Evolutionary conservation across 345 rosid genomes (phyloP).

Genomic region (Geranium brycei): DNA sequence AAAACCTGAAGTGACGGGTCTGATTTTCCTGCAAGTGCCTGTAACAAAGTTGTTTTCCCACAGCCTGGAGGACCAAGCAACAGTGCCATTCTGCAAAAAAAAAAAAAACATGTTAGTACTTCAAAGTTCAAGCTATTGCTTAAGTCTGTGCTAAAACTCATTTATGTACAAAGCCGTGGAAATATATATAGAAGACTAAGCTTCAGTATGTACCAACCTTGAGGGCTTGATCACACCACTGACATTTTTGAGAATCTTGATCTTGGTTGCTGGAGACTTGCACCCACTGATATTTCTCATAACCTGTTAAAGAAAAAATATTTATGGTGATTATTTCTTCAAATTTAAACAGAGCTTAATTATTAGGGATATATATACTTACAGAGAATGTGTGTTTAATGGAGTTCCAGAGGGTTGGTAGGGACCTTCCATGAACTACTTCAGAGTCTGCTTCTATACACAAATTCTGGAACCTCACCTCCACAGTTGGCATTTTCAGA

Average conservation of each 20-base stretch:
- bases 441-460: conserved; percentile 4
- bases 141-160: too few relatives aligned
- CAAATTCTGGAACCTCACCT: conserved; percentile 9
- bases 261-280: too few relatives aligned
- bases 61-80: conserved; percentile 82
- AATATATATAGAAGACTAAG: too few relatives aligned
- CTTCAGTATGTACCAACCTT: conserved; percentile 25
- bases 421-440: background rate
- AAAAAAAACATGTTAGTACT: background rate
- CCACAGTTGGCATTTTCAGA: conserved; percentile 5
- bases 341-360: too few relatives aligned
- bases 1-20: conserved; percentile 42
- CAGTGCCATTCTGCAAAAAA: conserved; percentile 40
- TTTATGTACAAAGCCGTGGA: too few relatives aligned
- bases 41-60: conserved; percentile 53
- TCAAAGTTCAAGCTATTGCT: too few relatives aligned
- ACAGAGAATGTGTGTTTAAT: background rate
- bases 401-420: conserved; percentile 9
- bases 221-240: conserved; percentile 51
- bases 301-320: too few relatives aligned
- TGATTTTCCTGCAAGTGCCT: conserved; percentile 59
- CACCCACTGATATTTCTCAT: too few relatives aligned
- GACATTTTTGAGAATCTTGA: conserved; percentile 2
- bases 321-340: too few relatives aligned
- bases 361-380: too few relatives aligned